Percentiles rank a stretch among this genome's conserved stretches.
Conservation (phyloP, 2,329 filamentous ascomycete genomes). For the Alternaria sp. region DNA sequence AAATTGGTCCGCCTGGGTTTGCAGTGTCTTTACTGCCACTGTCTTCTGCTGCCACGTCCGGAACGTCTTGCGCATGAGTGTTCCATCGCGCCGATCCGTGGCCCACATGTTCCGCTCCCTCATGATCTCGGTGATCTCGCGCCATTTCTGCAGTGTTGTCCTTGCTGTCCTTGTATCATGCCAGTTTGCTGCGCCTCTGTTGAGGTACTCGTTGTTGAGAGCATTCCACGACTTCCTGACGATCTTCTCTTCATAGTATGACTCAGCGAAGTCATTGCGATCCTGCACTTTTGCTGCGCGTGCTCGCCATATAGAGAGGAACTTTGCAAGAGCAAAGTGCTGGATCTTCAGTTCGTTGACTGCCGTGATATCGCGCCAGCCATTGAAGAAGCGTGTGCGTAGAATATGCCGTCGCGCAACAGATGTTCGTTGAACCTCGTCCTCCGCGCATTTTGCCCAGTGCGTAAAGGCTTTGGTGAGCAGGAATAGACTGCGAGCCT, state of each 20-base stretch:
- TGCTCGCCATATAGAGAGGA: slow-evolving; percentile 60
- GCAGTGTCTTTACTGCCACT: slow-evolving; percentile 30
- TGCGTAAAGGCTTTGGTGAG: slow-evolving; percentile 69
- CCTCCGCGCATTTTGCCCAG: slow-evolving; percentile 70
- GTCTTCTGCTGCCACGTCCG: slow-evolving; percentile 29
- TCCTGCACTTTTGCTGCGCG: slow-evolving; percentile 47
- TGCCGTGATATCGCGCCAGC: slow-evolving; percentile 70
- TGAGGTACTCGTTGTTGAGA: slow-evolving; percentile 49
- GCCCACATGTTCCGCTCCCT: slow-evolving; percentile 36
- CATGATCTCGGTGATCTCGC: slow-evolving; percentile 29
- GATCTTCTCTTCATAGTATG: slow-evolving; percentile 42
- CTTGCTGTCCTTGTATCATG: slow-evolving; percentile 36
- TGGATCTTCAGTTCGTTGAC: slow-evolving; percentile 63
- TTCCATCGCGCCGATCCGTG: slow-evolving; percentile 24
- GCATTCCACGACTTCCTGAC: slow-evolving; percentile 38
- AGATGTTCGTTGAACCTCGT: slow-evolving; percentile 70
- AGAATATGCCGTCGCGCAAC: slow-evolving; percentile 74
- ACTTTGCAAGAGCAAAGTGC: slow-evolving; percentile 61
- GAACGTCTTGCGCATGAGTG: slow-evolving; percentile 36
- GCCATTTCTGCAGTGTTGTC: slow-evolving; percentile 36
- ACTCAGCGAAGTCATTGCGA: slow-evolving; percentile 41
- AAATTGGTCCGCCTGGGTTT: slow-evolving; percentile 47
- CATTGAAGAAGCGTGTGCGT: slow-evolving; percentile 70
- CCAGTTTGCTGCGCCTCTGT: slow-evolving; percentile 43
- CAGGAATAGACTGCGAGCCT: slow-evolving; percentile 70